Evolutionary conservation across 1,284 basidiomycete genomes (phyloP).

Genomic region (Microbotryum scabiosae): DNA sequence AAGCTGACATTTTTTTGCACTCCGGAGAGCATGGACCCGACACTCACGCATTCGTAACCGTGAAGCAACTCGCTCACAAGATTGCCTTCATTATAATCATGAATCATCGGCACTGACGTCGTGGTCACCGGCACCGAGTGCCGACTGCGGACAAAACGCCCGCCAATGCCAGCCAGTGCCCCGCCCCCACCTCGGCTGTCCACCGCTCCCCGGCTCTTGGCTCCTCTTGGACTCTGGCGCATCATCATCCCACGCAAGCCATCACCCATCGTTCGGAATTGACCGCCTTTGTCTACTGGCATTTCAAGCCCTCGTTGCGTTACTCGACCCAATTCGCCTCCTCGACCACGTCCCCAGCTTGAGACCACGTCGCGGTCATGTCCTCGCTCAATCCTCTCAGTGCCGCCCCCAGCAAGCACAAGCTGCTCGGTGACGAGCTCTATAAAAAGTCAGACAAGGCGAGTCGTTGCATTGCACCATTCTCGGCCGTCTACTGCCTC

Average conservation of each 20-base stretch:
- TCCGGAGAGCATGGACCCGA: not conserved
- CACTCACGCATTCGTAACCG: constrained; percentile 4
- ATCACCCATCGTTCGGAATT: no score
- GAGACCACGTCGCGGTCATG: not conserved
- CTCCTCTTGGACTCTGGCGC: no score
- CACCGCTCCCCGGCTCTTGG: no score
- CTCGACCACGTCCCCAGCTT: no score
- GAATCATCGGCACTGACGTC: constrained; percentile 18
- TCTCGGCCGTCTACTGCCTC: not conserved
- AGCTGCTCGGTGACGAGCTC: constrained; percentile 24
- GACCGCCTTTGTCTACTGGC: no score
- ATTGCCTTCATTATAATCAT: constrained; percentile 25
- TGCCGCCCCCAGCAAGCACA: constrained; percentile 14
- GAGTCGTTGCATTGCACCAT: not conserved
- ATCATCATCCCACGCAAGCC: no score
- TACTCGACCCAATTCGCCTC: no score
- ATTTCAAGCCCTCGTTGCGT: no score
- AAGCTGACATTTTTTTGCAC: no score
- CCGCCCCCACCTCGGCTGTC: no score
- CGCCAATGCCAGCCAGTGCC: no score
- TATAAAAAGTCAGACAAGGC: constrained; percentile 24
- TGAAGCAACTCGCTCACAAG: not conserved
- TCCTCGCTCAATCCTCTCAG: constrained; percentile 4
- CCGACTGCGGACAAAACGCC: no score
- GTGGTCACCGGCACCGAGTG: not conserved